A percentile compares a stretch with the other conserved stretches of the same genome.
phyloP scores from a whole-genome alignment of 306 rosid genomes.

The Quercus rubra region DNA sequence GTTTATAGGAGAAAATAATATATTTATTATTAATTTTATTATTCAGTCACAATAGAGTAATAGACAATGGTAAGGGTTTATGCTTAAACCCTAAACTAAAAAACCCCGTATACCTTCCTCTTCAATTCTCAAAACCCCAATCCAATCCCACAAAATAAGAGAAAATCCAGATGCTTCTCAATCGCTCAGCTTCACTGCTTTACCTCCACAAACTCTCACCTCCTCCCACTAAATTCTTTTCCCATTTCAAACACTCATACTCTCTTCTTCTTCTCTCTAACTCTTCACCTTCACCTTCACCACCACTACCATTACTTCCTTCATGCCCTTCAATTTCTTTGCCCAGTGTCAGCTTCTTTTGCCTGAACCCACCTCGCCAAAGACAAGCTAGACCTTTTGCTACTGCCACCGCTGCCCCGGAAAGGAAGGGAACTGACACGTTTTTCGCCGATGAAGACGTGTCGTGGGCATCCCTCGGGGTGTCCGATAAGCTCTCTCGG shows the following conservation, averaged over 20 bases:
- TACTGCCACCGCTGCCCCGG: constrained; percentile 26
- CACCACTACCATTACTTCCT: not conserved
- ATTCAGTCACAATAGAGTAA: too few relatives aligned
- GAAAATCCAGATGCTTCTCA: constrained; percentile 38
- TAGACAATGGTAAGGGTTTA: too few relatives aligned
- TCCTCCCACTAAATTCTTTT: constrained; percentile 43
- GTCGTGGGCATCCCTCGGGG: constrained; percentile 74
- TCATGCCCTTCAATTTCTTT: constrained; percentile 23
- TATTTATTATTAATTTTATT: too few relatives aligned
- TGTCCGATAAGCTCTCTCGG: constrained; percentile 69
- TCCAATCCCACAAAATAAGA: constrained; percentile 5
- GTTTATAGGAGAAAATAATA: too few relatives aligned
- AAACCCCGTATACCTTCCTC: constrained; percentile 8
- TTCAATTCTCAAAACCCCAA: not conserved
- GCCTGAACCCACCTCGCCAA: constrained; percentile 23
- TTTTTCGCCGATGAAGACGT: constrained; percentile 72
- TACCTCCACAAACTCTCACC: constrained; percentile 44
- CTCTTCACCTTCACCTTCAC: constrained; percentile 2
- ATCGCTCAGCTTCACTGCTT: constrained; percentile 52
- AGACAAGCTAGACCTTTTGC: constrained; percentile 34
- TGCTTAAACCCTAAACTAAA: constrained; percentile 18
- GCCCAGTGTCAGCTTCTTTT: constrained; percentile 31
- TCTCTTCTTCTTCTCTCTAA: constrained; percentile 26
- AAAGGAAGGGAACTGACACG: constrained; percentile 53
- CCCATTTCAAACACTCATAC: constrained; percentile 39